phyloP scores from a whole-genome alignment of 179 eudicot species.

The Dionaea muscipula region DNA sequence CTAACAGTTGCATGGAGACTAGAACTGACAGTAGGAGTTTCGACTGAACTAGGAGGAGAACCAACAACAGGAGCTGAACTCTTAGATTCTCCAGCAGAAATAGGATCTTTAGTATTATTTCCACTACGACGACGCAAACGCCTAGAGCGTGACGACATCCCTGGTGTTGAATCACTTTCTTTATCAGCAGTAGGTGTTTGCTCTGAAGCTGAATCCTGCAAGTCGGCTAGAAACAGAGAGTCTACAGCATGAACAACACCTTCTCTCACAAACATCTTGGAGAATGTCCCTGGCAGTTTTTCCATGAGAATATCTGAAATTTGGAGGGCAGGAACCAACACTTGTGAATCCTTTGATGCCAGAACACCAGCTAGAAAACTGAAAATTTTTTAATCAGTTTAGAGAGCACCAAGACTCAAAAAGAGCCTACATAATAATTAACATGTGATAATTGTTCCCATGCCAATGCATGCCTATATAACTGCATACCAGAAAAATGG shows the following conservation, averaged over 20 bases:
- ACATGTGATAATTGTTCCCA: too few species aligned
- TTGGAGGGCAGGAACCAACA: constrained; percentile 87
- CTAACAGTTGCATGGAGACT: constrained; percentile 61
- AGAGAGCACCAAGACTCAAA: background rate
- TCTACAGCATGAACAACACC: constrained; percentile 99
- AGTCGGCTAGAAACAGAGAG: constrained; percentile 40
- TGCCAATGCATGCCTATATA: too few species aligned
- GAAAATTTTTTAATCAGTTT: background rate
- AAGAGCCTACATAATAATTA: too few species aligned
- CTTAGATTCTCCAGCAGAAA: constrained; percentile 46
- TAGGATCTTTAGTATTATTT: constrained; percentile 46
- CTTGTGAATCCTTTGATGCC: constrained; percentile 99
- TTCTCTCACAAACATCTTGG: constrained; percentile 94
- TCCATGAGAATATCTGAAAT: constrained; percentile 90
- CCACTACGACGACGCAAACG: constrained; percentile 72
- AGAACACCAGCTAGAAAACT: constrained; percentile 97
- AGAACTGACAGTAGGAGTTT: constrained; percentile 45
- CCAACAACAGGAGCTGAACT: constrained; percentile 45
- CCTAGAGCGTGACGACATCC: constrained; percentile 65
- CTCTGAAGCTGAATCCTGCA: constrained; percentile 29
- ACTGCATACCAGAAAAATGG: too few species aligned
- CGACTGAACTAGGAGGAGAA: constrained; percentile 54
- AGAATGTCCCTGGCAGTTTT: constrained; percentile 82
- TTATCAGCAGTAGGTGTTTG: constrained; percentile 46
- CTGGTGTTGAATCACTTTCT: constrained; percentile 58